These are phyloP conservation scores for Stephanocyclus meneghinianus DNA, from an alignment of 352 stramenopile genomes.

Conservation along the genomic window DNA sequence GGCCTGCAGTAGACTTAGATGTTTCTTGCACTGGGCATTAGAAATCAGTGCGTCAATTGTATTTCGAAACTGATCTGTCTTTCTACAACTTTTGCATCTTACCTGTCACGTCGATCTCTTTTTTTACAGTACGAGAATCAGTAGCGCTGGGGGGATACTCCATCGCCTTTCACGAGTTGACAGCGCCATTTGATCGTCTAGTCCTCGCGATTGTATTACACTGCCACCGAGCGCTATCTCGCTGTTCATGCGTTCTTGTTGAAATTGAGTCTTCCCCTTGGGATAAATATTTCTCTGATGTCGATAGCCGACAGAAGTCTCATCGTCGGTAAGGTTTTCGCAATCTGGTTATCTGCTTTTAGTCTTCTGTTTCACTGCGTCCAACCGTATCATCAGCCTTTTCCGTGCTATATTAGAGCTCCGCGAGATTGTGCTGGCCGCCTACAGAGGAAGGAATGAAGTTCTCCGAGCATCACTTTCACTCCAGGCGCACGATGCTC, in stretches of 20 bases:
- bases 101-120: constrained; percentile 14
- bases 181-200: constrained; percentile 44
- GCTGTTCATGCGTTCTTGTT: constrained; percentile 68
- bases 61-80: neutral
- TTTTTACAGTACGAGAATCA: constrained; percentile 69
- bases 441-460: constrained; percentile 66
- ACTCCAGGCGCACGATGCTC: constrained; percentile 54
- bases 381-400: constrained; percentile 9
- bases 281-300: constrained; percentile 68
- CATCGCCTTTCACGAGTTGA: constrained; percentile 69
- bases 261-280: constrained; percentile 71
- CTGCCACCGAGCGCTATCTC: constrained; percentile 71
- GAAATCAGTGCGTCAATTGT: constrained; percentile 1
- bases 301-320: constrained; percentile 64
- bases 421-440: constrained; percentile 73
- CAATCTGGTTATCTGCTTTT: neutral
- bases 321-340: constrained; percentile 16
- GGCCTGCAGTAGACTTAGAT: constrained; percentile 72
- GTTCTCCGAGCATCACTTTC: constrained; percentile 64
- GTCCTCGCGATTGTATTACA: constrained; percentile 77
- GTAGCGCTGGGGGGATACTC: constrained; percentile 71
- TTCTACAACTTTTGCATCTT: neutral
- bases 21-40: constrained; percentile 75
- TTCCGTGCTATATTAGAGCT: constrained; percentile 65
- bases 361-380: neutral